Conservation (phyloP, 345 rosid species). For the Excoecaria agallocha region DNA sequence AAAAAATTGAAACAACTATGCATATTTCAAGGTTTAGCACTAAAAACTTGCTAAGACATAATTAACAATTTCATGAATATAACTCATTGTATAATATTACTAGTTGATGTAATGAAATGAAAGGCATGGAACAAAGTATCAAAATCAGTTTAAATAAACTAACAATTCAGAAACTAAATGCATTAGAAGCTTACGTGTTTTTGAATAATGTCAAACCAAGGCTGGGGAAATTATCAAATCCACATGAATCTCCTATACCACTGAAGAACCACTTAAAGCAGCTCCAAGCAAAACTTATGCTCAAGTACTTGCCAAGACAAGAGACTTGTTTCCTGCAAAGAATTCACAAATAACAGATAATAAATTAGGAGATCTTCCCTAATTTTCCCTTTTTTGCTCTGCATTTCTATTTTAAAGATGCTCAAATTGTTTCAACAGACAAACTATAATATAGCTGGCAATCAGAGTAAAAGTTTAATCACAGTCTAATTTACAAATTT, state of each 20-base stretch:
- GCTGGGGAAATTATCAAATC: slow-evolving; percentile 89
- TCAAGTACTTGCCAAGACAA: slow-evolving; percentile 85
- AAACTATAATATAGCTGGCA: background rate
- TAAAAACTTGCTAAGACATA: no score
- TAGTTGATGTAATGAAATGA: background rate
- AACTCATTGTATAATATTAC: background rate
- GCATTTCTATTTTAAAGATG: background rate
- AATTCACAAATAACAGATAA: slow-evolving; percentile 9
- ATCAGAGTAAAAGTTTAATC: background rate
- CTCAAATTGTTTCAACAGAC: background rate
- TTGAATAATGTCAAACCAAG: slow-evolving; percentile 76
- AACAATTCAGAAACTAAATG: slow-evolving; percentile 7
- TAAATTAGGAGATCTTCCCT: background rate
- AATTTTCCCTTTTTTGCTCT: background rate
- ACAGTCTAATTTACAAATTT: background rate
- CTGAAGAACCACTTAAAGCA: slow-evolving; percentile 99
- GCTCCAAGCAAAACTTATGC: slow-evolving; percentile 88
- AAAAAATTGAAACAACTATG: background rate
- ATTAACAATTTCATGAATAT: background rate
- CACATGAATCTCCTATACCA: slow-evolving; percentile 88
- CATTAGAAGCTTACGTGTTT: slow-evolving; percentile 60
- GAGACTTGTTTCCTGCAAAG: slow-evolving; percentile 73
- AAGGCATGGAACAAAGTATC: background rate
- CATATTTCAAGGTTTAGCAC: no score
- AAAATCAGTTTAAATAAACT: background rate